A percentile compares a stretch with the other conserved stretches of the same genome.
Evolutionary conservation across 2,329 filamentous ascomycete species (phyloP).

Genomic region (Xylariaceae sp.): DNA sequence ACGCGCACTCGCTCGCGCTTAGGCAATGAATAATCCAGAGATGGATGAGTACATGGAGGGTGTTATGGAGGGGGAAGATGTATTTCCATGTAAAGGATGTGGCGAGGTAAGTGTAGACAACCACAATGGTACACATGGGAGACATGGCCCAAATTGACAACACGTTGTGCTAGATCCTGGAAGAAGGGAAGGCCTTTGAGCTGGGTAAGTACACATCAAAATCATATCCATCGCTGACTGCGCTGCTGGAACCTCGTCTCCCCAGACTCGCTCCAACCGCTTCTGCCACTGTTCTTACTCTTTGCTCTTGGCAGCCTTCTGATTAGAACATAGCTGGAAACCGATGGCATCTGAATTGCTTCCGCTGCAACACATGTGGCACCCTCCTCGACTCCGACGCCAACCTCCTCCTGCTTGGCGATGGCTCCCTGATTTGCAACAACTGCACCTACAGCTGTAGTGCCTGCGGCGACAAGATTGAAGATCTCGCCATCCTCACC

Average conservation of each 20-base stretch:
- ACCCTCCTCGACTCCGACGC: constrained; percentile 97
- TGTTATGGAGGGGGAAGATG: constrained; percentile 73
- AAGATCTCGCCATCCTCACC: constrained; percentile 94
- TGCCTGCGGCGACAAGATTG: constrained; percentile 95
- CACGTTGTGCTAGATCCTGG: constrained; percentile 66
- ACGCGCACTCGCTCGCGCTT: too few relatives aligned
- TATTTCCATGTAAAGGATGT: constrained; percentile 88
- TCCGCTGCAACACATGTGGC: constrained; percentile 92
- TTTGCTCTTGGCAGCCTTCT: constrained; percentile 17
- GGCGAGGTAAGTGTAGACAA: constrained; percentile 64
- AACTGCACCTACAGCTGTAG: constrained; percentile 99
- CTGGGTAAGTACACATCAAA: constrained; percentile 60
- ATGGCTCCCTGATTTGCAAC: constrained; percentile 97
- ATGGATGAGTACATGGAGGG: constrained; percentile 61
- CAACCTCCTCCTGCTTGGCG: constrained; percentile 92
- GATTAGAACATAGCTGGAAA: constrained; percentile 67
- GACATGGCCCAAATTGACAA: constrained; percentile 20
- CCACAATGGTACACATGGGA: neutral
- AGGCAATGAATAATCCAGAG: neutral
- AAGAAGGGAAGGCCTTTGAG: constrained; percentile 98
- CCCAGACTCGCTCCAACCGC: neutral
- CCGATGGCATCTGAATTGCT: constrained; percentile 98
- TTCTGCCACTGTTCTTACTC: constrained; percentile 2
- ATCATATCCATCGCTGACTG: too few relatives aligned
- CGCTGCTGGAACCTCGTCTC: too few relatives aligned